phyloP scores from a whole-genome alignment of 257 asterid genomes.

The Petunia secreta region DNA sequence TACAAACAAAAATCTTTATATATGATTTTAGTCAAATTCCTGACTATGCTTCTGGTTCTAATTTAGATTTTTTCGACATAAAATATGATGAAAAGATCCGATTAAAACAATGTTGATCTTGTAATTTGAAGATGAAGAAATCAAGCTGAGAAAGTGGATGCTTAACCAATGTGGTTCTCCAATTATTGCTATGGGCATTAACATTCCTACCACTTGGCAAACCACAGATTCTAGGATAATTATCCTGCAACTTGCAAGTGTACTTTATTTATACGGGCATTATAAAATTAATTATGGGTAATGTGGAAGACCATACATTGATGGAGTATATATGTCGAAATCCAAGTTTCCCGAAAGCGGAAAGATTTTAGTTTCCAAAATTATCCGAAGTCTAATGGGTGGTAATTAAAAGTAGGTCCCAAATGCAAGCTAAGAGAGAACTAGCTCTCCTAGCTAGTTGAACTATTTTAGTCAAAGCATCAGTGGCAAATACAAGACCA shows the following conservation, averaged over 20 bases:
- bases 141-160: not conserved
- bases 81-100: not conserved
- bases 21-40: too few relatives aligned
- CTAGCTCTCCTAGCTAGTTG: not conserved
- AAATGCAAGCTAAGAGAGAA: not conserved
- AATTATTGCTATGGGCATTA: slow-evolving; percentile 3
- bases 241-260: not conserved
- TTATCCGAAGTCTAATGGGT: not conserved
- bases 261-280: not conserved
- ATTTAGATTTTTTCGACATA: too few relatives aligned
- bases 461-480: slow-evolving; percentile 46
- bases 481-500: slow-evolving; percentile 34
- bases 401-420: not conserved
- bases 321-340: slow-evolving; percentile 1
- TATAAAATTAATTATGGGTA: not conserved
- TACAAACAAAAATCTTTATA: too few relatives aligned
- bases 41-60: too few relatives aligned
- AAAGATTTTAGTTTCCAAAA: slow-evolving; percentile 30
- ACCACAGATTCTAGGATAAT: not conserved
- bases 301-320: not conserved
- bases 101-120: not conserved
- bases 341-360: slow-evolving; percentile 33
- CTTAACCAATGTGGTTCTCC: not conserved
- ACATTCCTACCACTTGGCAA: slow-evolving; percentile 10
- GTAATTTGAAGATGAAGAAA: not conserved